phyloP scores from a whole-genome alignment of 2,329 filamentous ascomycete genomes.

The Clonostachys rosea region DNA sequence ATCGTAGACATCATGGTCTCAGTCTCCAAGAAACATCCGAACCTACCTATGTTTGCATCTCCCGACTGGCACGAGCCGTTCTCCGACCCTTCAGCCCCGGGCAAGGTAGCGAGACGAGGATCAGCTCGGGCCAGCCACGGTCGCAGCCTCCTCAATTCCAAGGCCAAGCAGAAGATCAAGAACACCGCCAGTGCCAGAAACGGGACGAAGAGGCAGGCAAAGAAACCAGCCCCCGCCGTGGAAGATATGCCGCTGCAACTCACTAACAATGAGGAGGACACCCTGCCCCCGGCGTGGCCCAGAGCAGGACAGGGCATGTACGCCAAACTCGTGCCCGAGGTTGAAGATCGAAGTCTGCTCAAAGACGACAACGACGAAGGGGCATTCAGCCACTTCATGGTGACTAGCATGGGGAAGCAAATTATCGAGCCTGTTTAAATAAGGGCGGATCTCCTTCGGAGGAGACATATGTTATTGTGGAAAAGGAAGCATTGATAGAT shows the following conservation, averaged over 20 bases:
- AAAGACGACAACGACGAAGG: conserved; percentile 33
- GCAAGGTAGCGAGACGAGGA: not conserved
- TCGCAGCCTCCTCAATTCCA: conserved; percentile 3
- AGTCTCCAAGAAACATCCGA: conserved; percentile 33
- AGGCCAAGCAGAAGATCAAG: conserved; percentile 5
- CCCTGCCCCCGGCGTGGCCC: conserved; percentile 32
- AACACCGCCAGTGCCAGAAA: not conserved
- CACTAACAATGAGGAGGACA: conserved; percentile 19
- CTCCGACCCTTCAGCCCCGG: not conserved
- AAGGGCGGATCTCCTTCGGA: not conserved
- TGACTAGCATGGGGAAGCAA: conserved; percentile 29
- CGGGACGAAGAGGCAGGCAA: not conserved
- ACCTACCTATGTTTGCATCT: conserved; percentile 34
- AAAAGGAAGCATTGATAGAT: not conserved
- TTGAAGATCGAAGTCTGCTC: conserved; percentile 26
- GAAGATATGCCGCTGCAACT: conserved; percentile 9
- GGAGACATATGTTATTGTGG: not conserved
- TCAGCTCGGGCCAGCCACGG: conserved; percentile 5
- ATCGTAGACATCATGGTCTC: conserved; percentile 34
- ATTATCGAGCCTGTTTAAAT: conserved; percentile 21
- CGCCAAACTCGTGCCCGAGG: conserved; percentile 27
- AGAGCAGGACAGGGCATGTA: conserved; percentile 33
- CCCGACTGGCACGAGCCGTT: conserved; percentile 30
- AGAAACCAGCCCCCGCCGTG: conserved; percentile 10
- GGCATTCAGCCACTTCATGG: conserved; percentile 36